Evolutionary conservation across 2,329 filamentous ascomycete genomes (phyloP).

Genomic region (Aspergillus tubingensis): DNA sequence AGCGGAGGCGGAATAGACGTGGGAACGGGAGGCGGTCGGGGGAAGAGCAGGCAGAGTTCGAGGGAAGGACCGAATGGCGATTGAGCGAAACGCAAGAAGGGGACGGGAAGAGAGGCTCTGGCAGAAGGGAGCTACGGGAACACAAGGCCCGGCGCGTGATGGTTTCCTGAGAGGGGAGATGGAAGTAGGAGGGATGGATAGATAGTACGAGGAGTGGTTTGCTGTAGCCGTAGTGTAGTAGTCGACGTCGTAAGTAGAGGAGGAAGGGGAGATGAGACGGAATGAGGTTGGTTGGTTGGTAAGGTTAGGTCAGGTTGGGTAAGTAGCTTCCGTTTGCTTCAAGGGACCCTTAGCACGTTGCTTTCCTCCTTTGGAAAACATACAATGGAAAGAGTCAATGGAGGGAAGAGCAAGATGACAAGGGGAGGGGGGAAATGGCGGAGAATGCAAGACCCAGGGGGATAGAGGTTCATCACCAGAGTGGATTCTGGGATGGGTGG

Average conservation of each 20-base stretch:
- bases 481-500: neutral
- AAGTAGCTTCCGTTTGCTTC: neutral
- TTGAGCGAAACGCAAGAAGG: neutral
- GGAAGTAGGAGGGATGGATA: constrained; percentile 1
- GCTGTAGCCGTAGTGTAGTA: neutral
- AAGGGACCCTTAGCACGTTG: too few relatives aligned
- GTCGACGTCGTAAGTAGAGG: neutral
- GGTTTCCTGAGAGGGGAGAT: neutral
- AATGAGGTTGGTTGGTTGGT: too few relatives aligned
- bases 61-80: constrained; percentile 11
- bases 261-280: too few relatives aligned
- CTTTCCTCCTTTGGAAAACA: neutral
- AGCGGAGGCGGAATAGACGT: neutral
- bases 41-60: constrained; percentile 9
- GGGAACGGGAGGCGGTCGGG: constrained; percentile 5
- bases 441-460: neutral
- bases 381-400: neutral
- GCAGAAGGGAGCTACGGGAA: neutral
- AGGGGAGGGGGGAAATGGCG: neutral
- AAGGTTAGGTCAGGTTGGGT: neutral
- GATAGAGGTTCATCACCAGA: neutral
- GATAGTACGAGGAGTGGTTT: neutral
- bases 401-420: constrained; percentile 3
- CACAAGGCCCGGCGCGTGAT: neutral
- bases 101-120: constrained; percentile 7